phyloP scores from a whole-genome alignment of 1,284 basidiomycete genomes.

The Microstroma glucosiphilum region DNA sequence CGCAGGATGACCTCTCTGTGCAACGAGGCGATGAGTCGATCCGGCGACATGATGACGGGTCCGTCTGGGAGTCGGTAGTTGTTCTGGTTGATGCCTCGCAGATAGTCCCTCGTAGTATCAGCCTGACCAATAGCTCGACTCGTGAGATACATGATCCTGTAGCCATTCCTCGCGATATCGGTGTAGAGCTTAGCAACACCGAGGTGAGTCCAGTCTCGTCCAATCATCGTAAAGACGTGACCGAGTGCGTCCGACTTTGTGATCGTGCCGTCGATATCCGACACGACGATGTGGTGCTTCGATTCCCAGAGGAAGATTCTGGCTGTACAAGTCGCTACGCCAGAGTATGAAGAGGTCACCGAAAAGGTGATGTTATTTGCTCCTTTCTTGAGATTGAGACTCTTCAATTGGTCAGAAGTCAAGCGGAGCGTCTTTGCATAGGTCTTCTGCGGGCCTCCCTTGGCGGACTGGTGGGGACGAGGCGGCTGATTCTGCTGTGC shows the following conservation, averaged over 20 bases:
- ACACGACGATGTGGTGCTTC: conserved; percentile 81
- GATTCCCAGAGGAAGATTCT: conserved; percentile 94
- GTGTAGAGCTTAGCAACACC: conserved; percentile 98
- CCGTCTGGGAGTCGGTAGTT: conserved; percentile 93
- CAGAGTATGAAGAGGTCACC: conserved; percentile 72
- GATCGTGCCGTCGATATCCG: conserved; percentile 98
- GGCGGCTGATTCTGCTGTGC: background rate
- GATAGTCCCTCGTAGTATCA: conserved; percentile 90
- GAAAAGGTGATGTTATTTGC: conserved; percentile 91
- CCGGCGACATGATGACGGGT: conserved; percentile 98
- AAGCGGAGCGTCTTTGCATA: conserved; percentile 89
- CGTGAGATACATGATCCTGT: conserved; percentile 97
- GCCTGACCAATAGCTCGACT: conserved; percentile 97
- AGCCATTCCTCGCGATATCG: conserved; percentile 88
- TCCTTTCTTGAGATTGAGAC: conserved; percentile 74
- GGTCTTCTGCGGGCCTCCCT: conserved; percentile 53
- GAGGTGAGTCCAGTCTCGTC: conserved; percentile 98
- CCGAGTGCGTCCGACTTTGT: conserved; percentile 90
- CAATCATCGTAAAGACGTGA: conserved; percentile 96
- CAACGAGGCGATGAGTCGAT: conserved; percentile 85
- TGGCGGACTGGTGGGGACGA: background rate
- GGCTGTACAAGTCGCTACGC: conserved; percentile 72
- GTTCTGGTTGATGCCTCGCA: conserved; percentile 90
- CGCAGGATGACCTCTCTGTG: conserved; percentile 65
- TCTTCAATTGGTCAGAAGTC: conserved; percentile 68